Base-by-base conservation (phyloP, 345 rosid species). In the Murraya koenigii region DNA sequence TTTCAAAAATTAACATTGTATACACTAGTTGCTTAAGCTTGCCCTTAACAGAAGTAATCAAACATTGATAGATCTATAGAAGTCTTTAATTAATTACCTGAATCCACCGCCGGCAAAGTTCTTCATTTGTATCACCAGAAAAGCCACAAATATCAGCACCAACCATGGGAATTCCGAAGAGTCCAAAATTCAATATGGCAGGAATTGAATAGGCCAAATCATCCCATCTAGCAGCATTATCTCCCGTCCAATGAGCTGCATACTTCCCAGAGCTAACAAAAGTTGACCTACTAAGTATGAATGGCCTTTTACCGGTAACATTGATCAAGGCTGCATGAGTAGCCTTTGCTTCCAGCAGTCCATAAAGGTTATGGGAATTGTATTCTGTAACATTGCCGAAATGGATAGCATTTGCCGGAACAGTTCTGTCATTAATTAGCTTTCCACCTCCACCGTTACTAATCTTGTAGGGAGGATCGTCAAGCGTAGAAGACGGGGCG, bases 381-480 rank as follows among this genome's bases (percentile, higher is more conserved):
- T 87, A 87, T 30, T 84, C 87, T 2, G 74, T 41, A 15, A 77
- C 19, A 59, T 74, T 76, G 20, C 84, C 89, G 17, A 68, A 80
- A 74, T 87, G 87, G 20, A 70, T 44, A 1, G 79, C 64, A 2
- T 84, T 79, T 0, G 83, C 86, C 0, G 89, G 87, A 38, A 72
- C 41, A 6, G 89, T 87, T 6, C 8, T 58, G 41, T 62, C 41
- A 36, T 80, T 84, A 1, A 87, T 80, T 0, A 81, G 86, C 7
- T 75, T 82, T 86, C n/a, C n/a, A 19, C n/a, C n/a, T 54, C 59
- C n/a, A 20, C n/a, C n/a, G 1, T 17, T 54, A 54, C n/a, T 13
- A 2, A 88, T 88, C 55, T 61, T 79, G 89, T 86, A 88, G 8
- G 89, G 89, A 11, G 91, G 91, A 38, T 80, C 67, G 60, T 88